phyloP scores from a whole-genome alignment of 129 eudicot genomes.

The Sambucus nigra region DNA sequence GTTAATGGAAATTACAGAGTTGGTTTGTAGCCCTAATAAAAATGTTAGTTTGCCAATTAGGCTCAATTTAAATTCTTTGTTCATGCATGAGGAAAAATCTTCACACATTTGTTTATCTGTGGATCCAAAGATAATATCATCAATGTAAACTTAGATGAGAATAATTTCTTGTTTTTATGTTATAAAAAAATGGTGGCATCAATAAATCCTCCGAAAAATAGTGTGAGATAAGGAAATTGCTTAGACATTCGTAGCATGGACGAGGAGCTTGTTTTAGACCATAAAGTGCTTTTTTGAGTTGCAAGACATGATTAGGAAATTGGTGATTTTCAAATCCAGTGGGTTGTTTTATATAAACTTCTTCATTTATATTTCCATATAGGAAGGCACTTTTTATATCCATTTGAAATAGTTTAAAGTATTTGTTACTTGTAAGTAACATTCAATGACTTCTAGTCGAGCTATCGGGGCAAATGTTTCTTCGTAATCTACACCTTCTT shows the following conservation, averaged over 20 bases:
- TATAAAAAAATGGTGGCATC: not conserved
- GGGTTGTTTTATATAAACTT: too few relatives aligned
- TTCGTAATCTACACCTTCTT: too few relatives aligned
- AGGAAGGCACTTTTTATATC: not conserved
- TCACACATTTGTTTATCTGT: not conserved
- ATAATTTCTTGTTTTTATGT: too few relatives aligned
- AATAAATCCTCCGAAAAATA: not conserved
- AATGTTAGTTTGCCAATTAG: too few relatives aligned
- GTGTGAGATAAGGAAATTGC: not conserved
- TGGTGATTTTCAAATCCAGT: not conserved
- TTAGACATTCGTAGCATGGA: not conserved
- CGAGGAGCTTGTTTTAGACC: too few relatives aligned
- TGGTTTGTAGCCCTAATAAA: too few relatives aligned
- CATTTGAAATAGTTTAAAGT: too few relatives aligned
- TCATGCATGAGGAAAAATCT: not conserved
- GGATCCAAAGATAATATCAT: not conserved
- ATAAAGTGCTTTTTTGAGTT: not conserved
- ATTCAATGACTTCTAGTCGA: not conserved
- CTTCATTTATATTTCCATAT: not conserved
- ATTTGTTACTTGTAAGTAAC: not conserved
- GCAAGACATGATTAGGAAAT: not conserved
- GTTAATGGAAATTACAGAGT: too few relatives aligned
- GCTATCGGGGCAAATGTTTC: too few relatives aligned
- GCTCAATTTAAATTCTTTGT: not conserved
- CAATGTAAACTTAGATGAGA: too few relatives aligned